These are phyloP conservation scores for Pulveroboletus sp. DNA, from an alignment of 768 basidiomycete genomes.

Conservation along the genomic window DNA sequence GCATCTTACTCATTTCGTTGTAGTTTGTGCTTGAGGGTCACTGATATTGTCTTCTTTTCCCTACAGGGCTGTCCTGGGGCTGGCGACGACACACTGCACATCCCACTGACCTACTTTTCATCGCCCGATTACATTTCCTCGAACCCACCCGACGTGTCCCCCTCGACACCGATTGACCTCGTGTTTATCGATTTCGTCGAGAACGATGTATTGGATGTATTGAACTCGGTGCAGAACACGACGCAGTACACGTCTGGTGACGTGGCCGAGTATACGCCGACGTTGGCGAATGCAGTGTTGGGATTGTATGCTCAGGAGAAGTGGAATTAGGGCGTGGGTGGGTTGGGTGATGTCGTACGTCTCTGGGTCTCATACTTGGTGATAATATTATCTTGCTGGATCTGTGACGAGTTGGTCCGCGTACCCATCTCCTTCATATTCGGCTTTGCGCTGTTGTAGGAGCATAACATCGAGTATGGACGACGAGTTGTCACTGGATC, in stretches of 20 bases:
- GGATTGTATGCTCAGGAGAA: slow-evolving; percentile 31
- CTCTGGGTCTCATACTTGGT: too few species aligned
- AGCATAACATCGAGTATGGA: too few species aligned
- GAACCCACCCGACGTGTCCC: slow-evolving; percentile 46
- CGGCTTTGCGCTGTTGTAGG: too few species aligned
- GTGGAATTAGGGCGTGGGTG: background rate
- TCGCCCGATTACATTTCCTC: slow-evolving; percentile 61
- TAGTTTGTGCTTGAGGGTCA: background rate
- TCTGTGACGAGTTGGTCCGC: too few species aligned
- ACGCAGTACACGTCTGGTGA: slow-evolving; percentile 52
- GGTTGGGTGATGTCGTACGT: too few species aligned
- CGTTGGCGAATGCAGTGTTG: slow-evolving; percentile 37
- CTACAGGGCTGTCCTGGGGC: slow-evolving; percentile 62
- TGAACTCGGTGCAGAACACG: slow-evolving; percentile 54
- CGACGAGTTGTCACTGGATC: slow-evolving; percentile 1
- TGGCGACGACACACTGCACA: slow-evolving; percentile 72
- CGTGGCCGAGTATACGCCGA: slow-evolving; percentile 49
- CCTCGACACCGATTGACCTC: slow-evolving; percentile 59
- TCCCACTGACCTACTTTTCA: slow-evolving; percentile 53
- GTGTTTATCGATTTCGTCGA: slow-evolving; percentile 75
- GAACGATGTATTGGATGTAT: slow-evolving; percentile 43
- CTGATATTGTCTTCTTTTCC: background rate
- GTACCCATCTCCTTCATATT: too few species aligned
- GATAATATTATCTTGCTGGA: too few species aligned
- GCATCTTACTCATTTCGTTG: background rate